These are phyloP conservation scores for Auricularia auricula-judae DNA, from an alignment of 768 basidiomycete species.

Conservation along the genomic window DNA sequence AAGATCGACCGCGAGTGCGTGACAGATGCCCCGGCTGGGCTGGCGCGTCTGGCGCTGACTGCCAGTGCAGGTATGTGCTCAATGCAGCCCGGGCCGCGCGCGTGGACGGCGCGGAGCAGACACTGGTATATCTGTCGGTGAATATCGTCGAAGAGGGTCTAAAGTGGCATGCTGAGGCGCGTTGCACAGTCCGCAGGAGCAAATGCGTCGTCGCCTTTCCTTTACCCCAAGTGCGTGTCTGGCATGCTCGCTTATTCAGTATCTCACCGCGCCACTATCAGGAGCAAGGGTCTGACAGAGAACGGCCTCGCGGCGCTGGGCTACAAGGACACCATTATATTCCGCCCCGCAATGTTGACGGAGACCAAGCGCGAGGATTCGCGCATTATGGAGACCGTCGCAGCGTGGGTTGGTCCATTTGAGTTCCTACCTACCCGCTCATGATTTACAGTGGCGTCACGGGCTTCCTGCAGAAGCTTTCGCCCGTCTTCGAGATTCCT, in stretches of 20 bases:
- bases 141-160: conserved; percentile 8
- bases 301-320: conserved; percentile 52
- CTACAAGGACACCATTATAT: conserved; percentile 59
- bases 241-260: conserved; percentile 3
- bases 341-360: conserved; percentile 49
- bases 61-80: conserved; percentile 49
- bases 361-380: conserved; percentile 34
- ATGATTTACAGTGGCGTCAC: conserved; percentile 25
- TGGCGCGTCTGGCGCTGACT: not conserved
- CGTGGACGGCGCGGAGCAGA: conserved; percentile 38
- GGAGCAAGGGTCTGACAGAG: conserved; percentile 71
- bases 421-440: not conserved
- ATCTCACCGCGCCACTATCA: conserved; percentile 15
- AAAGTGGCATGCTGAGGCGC: no score
- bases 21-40: not conserved
- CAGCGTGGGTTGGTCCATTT: not conserved
- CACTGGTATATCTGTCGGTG: conserved; percentile 63
- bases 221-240: conserved; percentile 36
- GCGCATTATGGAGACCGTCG: conserved; percentile 27
- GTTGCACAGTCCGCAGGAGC: conserved; percentile 35
- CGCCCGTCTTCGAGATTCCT: conserved; percentile 31
- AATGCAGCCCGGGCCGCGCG: conserved; percentile 59
- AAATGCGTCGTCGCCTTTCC: conserved; percentile 33
- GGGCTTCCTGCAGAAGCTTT: conserved; percentile 25
- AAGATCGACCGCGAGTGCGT: conserved; percentile 69